Conservation (phyloP, 2,329 filamentous ascomycete species). For the Arachnopeziza araneosa region DNA sequence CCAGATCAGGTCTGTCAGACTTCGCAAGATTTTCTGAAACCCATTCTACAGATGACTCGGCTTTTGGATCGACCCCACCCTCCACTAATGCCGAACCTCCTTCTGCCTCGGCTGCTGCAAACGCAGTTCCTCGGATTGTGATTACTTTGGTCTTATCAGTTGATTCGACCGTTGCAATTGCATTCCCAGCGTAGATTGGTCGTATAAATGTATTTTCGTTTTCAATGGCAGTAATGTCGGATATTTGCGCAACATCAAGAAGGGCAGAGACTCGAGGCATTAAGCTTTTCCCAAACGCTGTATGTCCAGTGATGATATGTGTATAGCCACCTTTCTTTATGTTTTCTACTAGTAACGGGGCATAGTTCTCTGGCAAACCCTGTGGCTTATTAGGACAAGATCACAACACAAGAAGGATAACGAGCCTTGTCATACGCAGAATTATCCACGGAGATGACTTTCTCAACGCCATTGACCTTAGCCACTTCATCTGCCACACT, state of each 20-base stretch:
- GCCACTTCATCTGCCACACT: conserved; percentile 74
- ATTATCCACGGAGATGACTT: conserved; percentile 85
- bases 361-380: conserved; percentile 90
- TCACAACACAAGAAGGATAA: neutral
- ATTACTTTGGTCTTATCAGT: conserved; percentile 80
- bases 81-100: conserved; percentile 72
- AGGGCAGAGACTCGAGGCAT: conserved; percentile 88
- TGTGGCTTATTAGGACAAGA: conserved; percentile 29
- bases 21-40: conserved; percentile 88
- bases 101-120: conserved; percentile 66
- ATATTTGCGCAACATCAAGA: conserved; percentile 87
- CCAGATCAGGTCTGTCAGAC: conserved; percentile 89
- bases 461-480: conserved; percentile 85
- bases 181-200: conserved; percentile 96
- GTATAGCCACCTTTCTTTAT: conserved; percentile 94
- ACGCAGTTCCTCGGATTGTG: conserved; percentile 89
- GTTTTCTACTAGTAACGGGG: conserved; percentile 89
- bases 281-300: conserved; percentile 93
- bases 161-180: conserved; percentile 92
- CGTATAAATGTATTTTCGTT: conserved; percentile 91
- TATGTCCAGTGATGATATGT: conserved; percentile 85
- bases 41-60: conserved; percentile 73
- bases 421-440: conserved; percentile 83
- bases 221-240: conserved; percentile 82
- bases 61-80: conserved; percentile 79